Conservation (phyloP, 305 asterid genomes). For the Rubia peregrina region DNA sequence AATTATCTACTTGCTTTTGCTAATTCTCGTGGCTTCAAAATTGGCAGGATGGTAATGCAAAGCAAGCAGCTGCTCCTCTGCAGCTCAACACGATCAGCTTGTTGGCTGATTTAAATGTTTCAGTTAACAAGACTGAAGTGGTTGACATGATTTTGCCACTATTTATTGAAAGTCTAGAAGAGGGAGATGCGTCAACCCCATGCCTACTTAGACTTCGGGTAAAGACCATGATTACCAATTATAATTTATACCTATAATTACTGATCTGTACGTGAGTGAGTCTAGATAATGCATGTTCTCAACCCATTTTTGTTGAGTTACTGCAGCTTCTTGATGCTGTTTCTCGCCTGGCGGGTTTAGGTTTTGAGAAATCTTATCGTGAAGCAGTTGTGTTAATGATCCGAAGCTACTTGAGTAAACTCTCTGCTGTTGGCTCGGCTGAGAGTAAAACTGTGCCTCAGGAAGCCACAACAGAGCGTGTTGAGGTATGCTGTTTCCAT, state of each 20-base stretch:
- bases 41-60: constrained; percentile 78
- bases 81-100: constrained; percentile 83
- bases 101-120: constrained; percentile 75
- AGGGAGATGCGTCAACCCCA: constrained; percentile 93
- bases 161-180: constrained; percentile 94
- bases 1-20: neutral
- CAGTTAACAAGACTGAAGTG: constrained; percentile 79
- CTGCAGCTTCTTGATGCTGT: constrained; percentile 99
- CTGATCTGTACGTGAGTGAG: neutral
- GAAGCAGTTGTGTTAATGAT: constrained; percentile 93
- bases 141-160: constrained; percentile 92
- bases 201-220: constrained; percentile 91
- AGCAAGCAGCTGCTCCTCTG: constrained; percentile 61
- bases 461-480: constrained; percentile 94
- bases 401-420: constrained; percentile 87
- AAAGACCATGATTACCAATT: constrained; percentile 10
- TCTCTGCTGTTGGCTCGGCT: constrained; percentile 75
- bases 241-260: neutral
- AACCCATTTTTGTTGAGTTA: constrained; percentile 55
- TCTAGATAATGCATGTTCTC: constrained; percentile 30
- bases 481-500: constrained; percentile 56
- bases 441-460: constrained; percentile 78
- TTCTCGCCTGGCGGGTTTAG: constrained; percentile 99
- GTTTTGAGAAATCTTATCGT: constrained; percentile 95
- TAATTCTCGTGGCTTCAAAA: constrained; percentile 22